These are phyloP conservation scores for Zizania latifolia DNA, from an alignment of 176 grass and related monocot genomes.

Conservation along the genomic window DNA sequence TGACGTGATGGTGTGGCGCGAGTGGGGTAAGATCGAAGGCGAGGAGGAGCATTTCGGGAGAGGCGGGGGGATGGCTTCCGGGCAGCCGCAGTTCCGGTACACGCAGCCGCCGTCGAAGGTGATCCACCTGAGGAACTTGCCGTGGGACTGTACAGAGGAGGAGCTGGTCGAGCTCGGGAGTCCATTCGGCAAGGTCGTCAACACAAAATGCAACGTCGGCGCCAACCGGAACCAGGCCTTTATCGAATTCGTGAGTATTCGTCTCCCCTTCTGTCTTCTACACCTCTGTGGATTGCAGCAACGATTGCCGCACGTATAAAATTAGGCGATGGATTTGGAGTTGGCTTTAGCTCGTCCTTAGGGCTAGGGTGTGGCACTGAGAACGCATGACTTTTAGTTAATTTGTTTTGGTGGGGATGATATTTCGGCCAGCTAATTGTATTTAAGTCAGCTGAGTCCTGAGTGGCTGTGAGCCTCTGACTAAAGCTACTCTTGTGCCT, in stretches of 20 bases:
- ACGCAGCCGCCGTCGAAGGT: constrained; percentile 90
- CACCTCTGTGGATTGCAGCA: background rate
- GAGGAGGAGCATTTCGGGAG: background rate
- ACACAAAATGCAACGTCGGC: constrained; percentile 95
- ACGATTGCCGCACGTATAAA: background rate
- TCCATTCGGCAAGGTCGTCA: constrained; percentile 86
- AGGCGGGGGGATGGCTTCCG: constrained; percentile 55
- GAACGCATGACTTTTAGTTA: background rate
- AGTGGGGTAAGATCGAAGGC: background rate
- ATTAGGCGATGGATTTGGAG: background rate
- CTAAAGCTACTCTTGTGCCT: background rate
- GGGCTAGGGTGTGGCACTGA: background rate
- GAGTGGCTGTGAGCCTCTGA: too few species aligned
- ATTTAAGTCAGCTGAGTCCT: background rate
- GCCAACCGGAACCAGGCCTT: constrained; percentile 92
- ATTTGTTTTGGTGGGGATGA: background rate
- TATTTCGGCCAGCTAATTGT: background rate
- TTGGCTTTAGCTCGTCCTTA: background rate
- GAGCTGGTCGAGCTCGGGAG: constrained; percentile 85
- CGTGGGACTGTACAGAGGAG: constrained; percentile 87
- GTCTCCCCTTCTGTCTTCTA: background rate
- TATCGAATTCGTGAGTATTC: constrained; percentile 78
- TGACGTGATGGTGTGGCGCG: background rate
- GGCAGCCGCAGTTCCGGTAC: constrained; percentile 82
- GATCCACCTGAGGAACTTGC: constrained; percentile 85